These are phyloP conservation scores for Theobroma grandiflorum DNA, from an alignment of 441 rosid genomes.

Conservation along the genomic window DNA sequence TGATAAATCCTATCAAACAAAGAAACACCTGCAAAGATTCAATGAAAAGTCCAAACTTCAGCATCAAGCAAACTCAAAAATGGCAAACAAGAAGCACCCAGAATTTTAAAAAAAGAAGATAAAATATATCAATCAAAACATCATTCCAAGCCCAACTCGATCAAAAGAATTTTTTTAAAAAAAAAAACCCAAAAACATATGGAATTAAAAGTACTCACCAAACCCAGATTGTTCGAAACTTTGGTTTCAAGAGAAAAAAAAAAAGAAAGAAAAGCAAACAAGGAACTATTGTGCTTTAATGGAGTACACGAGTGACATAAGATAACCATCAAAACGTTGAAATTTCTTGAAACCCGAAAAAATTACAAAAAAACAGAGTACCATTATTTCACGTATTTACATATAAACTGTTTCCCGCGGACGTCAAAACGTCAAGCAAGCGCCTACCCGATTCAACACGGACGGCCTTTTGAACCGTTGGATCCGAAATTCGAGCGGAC, in stretches of 20 bases:
- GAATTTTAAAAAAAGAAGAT: background rate
- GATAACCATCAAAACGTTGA: slow-evolving; percentile 30
- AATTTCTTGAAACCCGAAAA: background rate
- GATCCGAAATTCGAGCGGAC: slow-evolving; percentile 16
- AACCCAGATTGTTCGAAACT: slow-evolving; percentile 11
- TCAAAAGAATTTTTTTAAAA: background rate
- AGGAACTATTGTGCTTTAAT: slow-evolving; percentile 9
- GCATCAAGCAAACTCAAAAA: background rate
- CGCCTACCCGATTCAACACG: slow-evolving; percentile 2
- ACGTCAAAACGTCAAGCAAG: background rate
- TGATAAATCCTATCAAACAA: slow-evolving; percentile 4
- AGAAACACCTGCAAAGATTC: slow-evolving; percentile 9
- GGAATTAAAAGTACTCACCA: slow-evolving; percentile 29
- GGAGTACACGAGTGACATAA: slow-evolving; percentile 29
- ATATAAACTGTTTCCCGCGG: slow-evolving; percentile 31
- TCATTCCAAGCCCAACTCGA: background rate
- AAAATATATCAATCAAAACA: slow-evolving; percentile 11
- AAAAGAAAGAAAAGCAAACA: background rate
- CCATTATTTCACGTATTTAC: slow-evolving; percentile 12
- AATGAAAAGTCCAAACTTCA: background rate
- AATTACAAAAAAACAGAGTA: background rate
- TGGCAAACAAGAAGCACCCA: slow-evolving; percentile 5
- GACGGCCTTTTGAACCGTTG: slow-evolving; percentile 15
- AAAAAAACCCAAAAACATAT: background rate
- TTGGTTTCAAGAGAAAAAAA: background rate